These are phyloP conservation scores for Emydomyces testavorans DNA, from an alignment of 2,329 filamentous ascomycete species.

Conservation along the genomic window DNA sequence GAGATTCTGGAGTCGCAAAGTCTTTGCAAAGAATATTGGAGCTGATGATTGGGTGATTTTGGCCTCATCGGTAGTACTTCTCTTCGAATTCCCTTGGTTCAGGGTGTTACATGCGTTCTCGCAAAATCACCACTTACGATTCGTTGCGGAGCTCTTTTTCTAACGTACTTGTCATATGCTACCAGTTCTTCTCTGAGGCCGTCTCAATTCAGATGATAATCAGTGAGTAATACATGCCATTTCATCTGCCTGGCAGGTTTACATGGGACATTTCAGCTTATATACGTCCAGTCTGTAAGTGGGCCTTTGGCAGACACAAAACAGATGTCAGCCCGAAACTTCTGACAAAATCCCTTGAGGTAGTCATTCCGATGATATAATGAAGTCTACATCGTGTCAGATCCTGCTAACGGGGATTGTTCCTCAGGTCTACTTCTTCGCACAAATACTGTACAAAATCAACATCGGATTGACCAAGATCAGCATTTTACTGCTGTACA, in stretches of 20 bases:
- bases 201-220: constrained; percentile 22
- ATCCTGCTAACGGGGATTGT: neutral
- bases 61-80: constrained; percentile 17
- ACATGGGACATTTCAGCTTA: neutral
- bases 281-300: constrained; percentile 18
- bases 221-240: constrained; percentile 15
- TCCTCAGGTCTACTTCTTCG: constrained; percentile 34
- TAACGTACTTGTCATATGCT: constrained; percentile 17
- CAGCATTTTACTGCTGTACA: constrained; percentile 45
- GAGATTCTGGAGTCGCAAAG: constrained; percentile 15
- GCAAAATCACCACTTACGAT: too few species aligned
- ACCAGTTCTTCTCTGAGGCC: constrained; percentile 19
- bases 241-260: neutral
- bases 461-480: constrained; percentile 45
- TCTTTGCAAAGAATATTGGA: constrained; percentile 17
- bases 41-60: constrained; percentile 24
- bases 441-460: constrained; percentile 45
- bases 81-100: neutral
- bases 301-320: constrained; percentile 23
- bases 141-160: neutral
- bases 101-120: too few species aligned
- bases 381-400: too few species aligned
- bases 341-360: constrained; percentile 20
- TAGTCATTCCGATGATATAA: constrained; percentile 7
- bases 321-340: constrained; percentile 18